These are phyloP conservation scores for Ophiostoma sp. DNA, from an alignment of 2,329 filamentous ascomycete species.

Conservation along the genomic window DNA sequence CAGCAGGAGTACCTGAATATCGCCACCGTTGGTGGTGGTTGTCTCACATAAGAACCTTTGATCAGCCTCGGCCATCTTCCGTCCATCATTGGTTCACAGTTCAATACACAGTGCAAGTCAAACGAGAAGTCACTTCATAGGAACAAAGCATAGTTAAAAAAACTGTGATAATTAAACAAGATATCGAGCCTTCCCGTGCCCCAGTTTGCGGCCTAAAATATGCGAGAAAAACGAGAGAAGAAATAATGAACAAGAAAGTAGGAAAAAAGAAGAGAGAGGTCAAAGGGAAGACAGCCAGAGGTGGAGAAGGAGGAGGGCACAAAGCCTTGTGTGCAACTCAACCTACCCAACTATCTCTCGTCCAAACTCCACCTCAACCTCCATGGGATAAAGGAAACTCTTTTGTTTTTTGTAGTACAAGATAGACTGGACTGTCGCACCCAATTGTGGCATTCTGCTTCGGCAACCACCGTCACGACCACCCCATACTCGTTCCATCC, in stretches of 20 bases:
- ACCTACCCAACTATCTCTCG: not conserved
- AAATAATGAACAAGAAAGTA: constrained; percentile 30
- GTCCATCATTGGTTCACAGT: not conserved
- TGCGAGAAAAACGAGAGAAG: constrained; percentile 14
- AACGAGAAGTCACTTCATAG: not conserved
- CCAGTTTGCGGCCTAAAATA: constrained; percentile 23
- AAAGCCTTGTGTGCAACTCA: not conserved
- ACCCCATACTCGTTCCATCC: not conserved
- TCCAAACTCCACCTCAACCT: not conserved
- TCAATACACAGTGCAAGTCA: not conserved
- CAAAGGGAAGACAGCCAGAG: constrained; percentile 29
- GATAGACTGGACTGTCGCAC: constrained; percentile 12
- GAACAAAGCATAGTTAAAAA: not conserved
- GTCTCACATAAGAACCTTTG: not conserved
- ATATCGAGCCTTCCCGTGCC: constrained; percentile 28
- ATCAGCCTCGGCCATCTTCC: not conserved
- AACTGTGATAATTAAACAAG: constrained; percentile 28
- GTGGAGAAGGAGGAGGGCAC: not conserved
- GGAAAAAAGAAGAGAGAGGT: constrained; percentile 24
- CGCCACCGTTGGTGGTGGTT: not conserved
- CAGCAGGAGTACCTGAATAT: not conserved
- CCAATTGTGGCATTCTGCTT: not conserved
- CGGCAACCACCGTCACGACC: not conserved
- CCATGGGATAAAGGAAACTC: constrained; percentile 3
- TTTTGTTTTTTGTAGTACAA: constrained; percentile 25